Evolutionary conservation across 495 filamentous ascomycete genomes (phyloP).

Genomic region (Aspergillus leporis): DNA sequence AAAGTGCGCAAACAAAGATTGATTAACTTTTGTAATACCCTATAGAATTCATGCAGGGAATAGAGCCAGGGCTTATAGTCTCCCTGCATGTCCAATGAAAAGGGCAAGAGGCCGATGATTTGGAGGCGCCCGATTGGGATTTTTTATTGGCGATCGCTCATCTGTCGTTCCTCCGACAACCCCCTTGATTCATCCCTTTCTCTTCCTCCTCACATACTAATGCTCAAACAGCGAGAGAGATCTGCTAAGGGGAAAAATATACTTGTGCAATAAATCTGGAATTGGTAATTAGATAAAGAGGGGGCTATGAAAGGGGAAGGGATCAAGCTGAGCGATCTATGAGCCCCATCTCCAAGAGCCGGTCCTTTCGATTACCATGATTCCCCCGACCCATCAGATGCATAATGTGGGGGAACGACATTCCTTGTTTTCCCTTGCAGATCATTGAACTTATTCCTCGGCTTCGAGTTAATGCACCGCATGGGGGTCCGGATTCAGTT

Average conservation of each 20-base stretch:
- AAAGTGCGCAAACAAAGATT: neutral
- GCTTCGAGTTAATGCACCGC: neutral
- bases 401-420: neutral
- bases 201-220: neutral
- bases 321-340: neutral
- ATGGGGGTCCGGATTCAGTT: neutral
- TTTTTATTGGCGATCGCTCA: neutral
- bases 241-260: neutral
- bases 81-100: conserved; percentile 1
- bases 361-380: neutral
- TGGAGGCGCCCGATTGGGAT: neutral
- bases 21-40: neutral
- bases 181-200: neutral
- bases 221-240: neutral
- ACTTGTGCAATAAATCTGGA: too few species aligned
- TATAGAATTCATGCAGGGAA: neutral
- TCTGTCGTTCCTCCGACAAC: neutral
- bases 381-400: neutral
- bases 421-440: neutral
- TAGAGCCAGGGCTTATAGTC: neutral
- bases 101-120: neutral
- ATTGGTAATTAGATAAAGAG: too few species aligned
- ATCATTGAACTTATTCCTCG: conserved; percentile 1
- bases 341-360: neutral
- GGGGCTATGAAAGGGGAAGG: neutral